Base-by-base conservation (phyloP, 345 rosid genomes). In the Populus alba region DNA sequence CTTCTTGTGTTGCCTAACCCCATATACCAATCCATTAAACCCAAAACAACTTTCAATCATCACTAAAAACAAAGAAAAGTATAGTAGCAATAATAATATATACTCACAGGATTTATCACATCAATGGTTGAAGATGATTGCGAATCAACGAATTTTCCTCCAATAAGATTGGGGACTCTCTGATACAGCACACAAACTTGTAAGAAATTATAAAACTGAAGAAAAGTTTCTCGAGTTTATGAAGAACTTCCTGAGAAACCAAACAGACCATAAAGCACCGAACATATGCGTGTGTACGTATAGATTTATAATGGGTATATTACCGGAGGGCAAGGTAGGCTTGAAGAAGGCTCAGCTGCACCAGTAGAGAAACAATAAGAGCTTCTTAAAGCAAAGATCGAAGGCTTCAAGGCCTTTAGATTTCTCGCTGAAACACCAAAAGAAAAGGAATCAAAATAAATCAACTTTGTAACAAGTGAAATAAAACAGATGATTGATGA, bases 91-190 rank as follows among this genome's bases (percentile, higher is more conserved):
- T 23, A 15, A 63, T 22, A 4, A 25, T 11, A 29, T 10, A 68
- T 37, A 83, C 92, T 90, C 85, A 95, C 99, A 59, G 98, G 99
- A 73, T 95, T 93, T 72, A 89, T 85, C 67, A 95, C 97, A 88
- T 93, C 97, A 61, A 95, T 89, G 76, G 66, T 47, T 1, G 89
- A 77, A 29, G 90, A 84, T 63, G 99, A 86, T 57, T 86, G 83
- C 7, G 98, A 95, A 27, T 92, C 91, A 77, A 90, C 85, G 81
- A 95, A 95, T 72, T 86, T 72, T 23, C 97, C 99, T 77, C 92
- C 97, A 41, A 95, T 94, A 66, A 93, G 92, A 90, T 95, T 95
- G 72, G 94, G 98, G 47, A 94, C 93, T 73, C 89, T 89, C 98
- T 95, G 90, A 55, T 43, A 53, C 37, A 81, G 49, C 13, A 76